phyloP scores from a whole-genome alignment of 2,329 filamentous ascomycete species.

The Lachnellula hyalina region DNA sequence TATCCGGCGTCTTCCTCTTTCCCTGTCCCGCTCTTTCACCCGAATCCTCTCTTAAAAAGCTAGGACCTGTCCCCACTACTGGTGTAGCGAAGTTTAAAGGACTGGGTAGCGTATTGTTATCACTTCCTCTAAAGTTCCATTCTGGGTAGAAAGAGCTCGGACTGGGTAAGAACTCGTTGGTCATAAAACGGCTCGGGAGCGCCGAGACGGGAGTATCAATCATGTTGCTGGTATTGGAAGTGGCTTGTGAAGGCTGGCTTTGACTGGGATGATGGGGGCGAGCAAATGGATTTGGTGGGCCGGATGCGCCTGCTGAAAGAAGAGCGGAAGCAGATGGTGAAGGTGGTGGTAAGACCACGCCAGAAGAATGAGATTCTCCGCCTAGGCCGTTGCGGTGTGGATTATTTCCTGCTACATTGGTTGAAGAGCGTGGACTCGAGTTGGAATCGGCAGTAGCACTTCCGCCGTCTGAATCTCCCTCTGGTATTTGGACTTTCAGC shows the following conservation, averaged over 20 bases:
- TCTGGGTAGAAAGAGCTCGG: constrained; percentile 91
- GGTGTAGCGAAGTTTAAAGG: constrained; percentile 92
- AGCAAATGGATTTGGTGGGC: constrained; percentile 93
- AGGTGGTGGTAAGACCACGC: constrained; percentile 83
- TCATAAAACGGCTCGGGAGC: constrained; percentile 84
- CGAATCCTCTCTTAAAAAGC: constrained; percentile 55
- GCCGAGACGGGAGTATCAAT: constrained; percentile 90
- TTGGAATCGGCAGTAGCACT: constrained; percentile 66
- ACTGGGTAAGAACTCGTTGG: constrained; percentile 79
- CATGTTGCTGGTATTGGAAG: constrained; percentile 33
- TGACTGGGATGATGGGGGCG: constrained; percentile 71
- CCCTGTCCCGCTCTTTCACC: constrained; percentile 20
- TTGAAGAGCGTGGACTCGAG: constrained; percentile 37
- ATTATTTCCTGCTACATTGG: constrained; percentile 21
- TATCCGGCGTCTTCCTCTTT: constrained; percentile 28
- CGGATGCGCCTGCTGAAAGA: constrained; percentile 83
- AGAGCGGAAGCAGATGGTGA: constrained; percentile 77
- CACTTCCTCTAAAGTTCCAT: constrained; percentile 68
- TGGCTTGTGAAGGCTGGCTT: constrained; percentile 41
- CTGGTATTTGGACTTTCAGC: constrained; percentile 91
- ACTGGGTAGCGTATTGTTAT: constrained; percentile 84
- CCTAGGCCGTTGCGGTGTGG: constrained; percentile 23
- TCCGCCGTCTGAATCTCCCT: constrained; percentile 74
- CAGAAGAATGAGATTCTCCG: constrained; percentile 52
- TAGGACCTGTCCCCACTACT: constrained; percentile 54